A percentile compares a stretch with the other conserved stretches of the same genome.
Conservation (phyloP, 805 yeast genomes). For the Saturnispora saitoi region DNA sequence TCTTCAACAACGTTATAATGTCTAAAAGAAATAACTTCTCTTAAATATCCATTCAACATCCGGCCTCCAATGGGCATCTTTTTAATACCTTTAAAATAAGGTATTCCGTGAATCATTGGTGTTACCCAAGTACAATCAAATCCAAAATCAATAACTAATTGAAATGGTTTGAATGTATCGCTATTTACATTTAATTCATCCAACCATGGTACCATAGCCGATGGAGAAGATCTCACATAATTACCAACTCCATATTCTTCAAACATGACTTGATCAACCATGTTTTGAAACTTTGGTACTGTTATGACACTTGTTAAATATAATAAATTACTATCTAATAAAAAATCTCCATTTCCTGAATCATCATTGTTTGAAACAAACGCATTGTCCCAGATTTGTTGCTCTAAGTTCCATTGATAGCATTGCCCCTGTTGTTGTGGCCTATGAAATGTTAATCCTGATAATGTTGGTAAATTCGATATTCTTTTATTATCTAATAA, state of each 20-base stretch:
- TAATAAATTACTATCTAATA: constrained; percentile 48
- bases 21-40: constrained; percentile 80
- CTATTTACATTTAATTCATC: constrained; percentile 13
- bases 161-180: constrained; percentile 41
- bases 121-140: constrained; percentile 79
- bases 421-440: constrained; percentile 88
- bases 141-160: constrained; percentile 80
- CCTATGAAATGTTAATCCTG: constrained; percentile 65
- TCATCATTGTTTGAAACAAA: constrained; percentile 35
- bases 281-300: constrained; percentile 70
- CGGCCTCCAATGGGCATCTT: constrained; percentile 85
- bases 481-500: constrained; percentile 28
- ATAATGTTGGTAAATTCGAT: constrained; percentile 44
- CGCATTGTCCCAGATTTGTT: constrained; percentile 82
- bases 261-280: constrained; percentile 85
- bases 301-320: constrained; percentile 78
- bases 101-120: constrained; percentile 74
- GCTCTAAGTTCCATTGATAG: constrained; percentile 85
- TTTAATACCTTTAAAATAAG: constrained; percentile 67
- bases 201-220: constrained; percentile 57
- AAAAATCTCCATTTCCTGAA: constrained; percentile 30
- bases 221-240: constrained; percentile 58
- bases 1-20: constrained; percentile 94
- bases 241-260: constrained; percentile 83
- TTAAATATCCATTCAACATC: constrained; percentile 67